Percentiles rank a stretch among this genome's conserved stretches.
phyloP scores from a whole-genome alignment of 345 rosid species.

The Eucalyptus cloeziana region DNA sequence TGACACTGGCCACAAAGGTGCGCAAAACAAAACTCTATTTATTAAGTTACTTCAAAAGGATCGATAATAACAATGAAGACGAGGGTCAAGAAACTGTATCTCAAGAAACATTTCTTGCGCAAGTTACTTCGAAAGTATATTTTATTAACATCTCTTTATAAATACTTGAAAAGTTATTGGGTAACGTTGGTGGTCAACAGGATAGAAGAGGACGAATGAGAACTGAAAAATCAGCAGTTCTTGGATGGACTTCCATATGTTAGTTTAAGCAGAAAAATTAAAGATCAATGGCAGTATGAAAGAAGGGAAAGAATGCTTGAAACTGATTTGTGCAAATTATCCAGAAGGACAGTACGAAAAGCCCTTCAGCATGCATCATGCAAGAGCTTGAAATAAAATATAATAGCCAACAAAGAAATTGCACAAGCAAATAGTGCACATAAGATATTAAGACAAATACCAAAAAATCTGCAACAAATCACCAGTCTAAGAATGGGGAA shows the following conservation, averaged over 20 bases:
- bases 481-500: neutral
- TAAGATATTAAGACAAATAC: neutral
- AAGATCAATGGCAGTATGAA: neutral
- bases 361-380: neutral
- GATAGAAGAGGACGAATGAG: neutral
- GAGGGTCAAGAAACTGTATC: neutral
- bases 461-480: neutral
- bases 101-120: neutral
- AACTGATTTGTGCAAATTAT: neutral
- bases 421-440: neutral
- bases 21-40: neutral
- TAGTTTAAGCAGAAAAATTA: neutral
- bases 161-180: neutral
- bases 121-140: neutral
- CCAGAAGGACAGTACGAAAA: neutral
- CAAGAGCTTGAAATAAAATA: neutral
- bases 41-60: neutral
- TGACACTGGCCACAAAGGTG: neutral
- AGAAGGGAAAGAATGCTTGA: neutral
- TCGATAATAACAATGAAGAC: neutral
- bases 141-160: neutral
- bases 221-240: neutral
- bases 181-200: neutral
- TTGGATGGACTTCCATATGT: neutral
- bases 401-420: neutral